phyloP scores from a whole-genome alignment of 805 yeast genomes.

The Diddensiella santjacobensis region DNA sequence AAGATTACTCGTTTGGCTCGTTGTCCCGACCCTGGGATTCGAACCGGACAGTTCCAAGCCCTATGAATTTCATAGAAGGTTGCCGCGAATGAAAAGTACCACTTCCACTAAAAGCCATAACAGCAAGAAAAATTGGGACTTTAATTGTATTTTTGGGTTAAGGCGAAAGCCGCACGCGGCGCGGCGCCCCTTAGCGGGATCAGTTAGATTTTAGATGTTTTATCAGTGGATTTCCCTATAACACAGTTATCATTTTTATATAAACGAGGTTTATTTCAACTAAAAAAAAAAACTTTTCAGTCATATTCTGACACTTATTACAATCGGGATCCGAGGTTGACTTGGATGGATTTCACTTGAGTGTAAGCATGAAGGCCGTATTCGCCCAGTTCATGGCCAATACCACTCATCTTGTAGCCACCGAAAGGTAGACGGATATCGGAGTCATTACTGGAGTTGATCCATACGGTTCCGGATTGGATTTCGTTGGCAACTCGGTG shows the following conservation, averaged over 20 bases:
- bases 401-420: conserved; percentile 74
- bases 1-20: conserved; percentile 27
- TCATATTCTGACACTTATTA: no score
- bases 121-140: no score
- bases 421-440: conserved; percentile 72
- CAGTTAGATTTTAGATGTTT: no score
- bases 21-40: conserved; percentile 28
- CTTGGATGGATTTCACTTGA: conserved; percentile 65
- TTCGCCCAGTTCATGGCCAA: conserved; percentile 78
- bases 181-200: no score
- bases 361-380: conserved; percentile 69
- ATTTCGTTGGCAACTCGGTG: conserved; percentile 58
- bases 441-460: conserved; percentile 65
- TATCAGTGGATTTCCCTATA: no score
- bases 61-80: conserved; percentile 6
- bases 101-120: conserved; percentile 25
- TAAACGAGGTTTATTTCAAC: no score
- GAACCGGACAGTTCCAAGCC: conserved; percentile 28
- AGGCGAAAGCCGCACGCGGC: no score
- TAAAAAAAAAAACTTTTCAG: no score
- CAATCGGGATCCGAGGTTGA: conserved; percentile 8
- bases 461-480: conserved; percentile 66
- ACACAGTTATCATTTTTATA: no score
- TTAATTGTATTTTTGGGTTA: no score
- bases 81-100: conserved; percentile 10